Evolutionary conservation across 768 basidiomycete genomes (phyloP).

Genomic region (Rhodocollybia butyracea): DNA sequence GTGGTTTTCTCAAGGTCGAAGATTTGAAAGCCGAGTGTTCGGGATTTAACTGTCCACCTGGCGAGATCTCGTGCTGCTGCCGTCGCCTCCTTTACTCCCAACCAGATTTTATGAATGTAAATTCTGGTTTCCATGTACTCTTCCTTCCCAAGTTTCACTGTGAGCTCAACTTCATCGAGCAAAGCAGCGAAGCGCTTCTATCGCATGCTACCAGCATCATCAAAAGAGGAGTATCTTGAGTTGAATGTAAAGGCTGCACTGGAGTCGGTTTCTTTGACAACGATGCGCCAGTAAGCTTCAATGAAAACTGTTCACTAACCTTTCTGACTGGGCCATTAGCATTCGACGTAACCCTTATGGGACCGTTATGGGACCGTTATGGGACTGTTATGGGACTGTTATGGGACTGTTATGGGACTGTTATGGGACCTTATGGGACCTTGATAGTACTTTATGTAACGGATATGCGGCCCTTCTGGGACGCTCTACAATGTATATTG

Average conservation of each 20-base stretch:
- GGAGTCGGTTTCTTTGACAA: conserved; percentile 14
- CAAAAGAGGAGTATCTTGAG: conserved; percentile 20
- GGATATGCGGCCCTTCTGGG: too few relatives aligned
- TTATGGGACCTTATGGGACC: too few relatives aligned
- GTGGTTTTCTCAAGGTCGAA: neutral
- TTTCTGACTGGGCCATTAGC: too few relatives aligned
- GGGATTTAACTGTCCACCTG: conserved; percentile 15
- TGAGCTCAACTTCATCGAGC: conserved; percentile 36
- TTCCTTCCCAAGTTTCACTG: conserved; percentile 37
- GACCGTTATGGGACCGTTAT: too few relatives aligned
- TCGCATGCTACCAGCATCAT: conserved; percentile 13
- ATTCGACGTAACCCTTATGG: too few relatives aligned
- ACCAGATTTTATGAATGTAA: conserved; percentile 26
- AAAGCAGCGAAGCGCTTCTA: conserved; percentile 31
- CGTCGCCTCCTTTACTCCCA: conserved; percentile 23
- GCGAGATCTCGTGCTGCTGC: conserved; percentile 17
- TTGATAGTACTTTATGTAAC: too few relatives aligned
- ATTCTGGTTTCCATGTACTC: conserved; percentile 19
- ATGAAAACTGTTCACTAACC: too few relatives aligned
- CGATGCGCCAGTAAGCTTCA: neutral
- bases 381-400: too few relatives aligned
- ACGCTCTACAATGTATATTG: too few relatives aligned
- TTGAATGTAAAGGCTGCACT: conserved; percentile 20
- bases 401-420: too few relatives aligned
- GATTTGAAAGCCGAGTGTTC: conserved; percentile 1